phyloP scores from a whole-genome alignment of 257 asterid genomes.

The Nicotiana paniculata region DNA sequence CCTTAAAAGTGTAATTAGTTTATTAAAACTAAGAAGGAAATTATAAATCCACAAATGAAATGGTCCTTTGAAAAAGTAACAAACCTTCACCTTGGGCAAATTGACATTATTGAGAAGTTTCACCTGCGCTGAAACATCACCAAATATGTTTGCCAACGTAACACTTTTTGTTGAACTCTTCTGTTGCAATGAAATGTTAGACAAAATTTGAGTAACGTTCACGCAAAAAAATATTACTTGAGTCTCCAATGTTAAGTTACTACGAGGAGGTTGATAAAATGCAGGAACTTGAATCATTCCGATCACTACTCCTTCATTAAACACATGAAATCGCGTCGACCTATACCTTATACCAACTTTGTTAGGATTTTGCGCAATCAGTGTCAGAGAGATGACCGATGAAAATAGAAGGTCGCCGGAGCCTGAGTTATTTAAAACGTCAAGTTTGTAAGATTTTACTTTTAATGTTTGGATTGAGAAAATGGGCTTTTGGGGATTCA shows the following conservation, averaged over 20 bases:
- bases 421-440: conserved; percentile 6
- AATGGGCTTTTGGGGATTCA: conserved; percentile 52
- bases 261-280: conserved; percentile 62
- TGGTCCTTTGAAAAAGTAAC: background rate
- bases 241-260: conserved; percentile 42
- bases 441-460: conserved; percentile 43
- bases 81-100: conserved; percentile 42
- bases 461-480: conserved; percentile 40
- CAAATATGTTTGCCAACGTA: conserved; percentile 36
- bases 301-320: conserved; percentile 44
- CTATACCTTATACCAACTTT: conserved; percentile 44
- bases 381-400: conserved; percentile 27
- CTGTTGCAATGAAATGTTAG: conserved; percentile 19
- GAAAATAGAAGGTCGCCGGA: conserved; percentile 36
- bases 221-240: conserved; percentile 29
- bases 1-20: too few species aligned
- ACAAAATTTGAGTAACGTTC: conserved; percentile 35
- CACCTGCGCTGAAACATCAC: conserved; percentile 42
- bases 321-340: conserved; percentile 38
- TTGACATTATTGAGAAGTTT: conserved; percentile 27
- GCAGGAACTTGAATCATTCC: conserved; percentile 52
- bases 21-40: background rate
- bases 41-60: background rate
- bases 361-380: conserved; percentile 50
- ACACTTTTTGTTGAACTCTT: conserved; percentile 12